Conservation (phyloP, 2,329 filamentous ascomycete species). For the Macrophomina tecta region DNA sequence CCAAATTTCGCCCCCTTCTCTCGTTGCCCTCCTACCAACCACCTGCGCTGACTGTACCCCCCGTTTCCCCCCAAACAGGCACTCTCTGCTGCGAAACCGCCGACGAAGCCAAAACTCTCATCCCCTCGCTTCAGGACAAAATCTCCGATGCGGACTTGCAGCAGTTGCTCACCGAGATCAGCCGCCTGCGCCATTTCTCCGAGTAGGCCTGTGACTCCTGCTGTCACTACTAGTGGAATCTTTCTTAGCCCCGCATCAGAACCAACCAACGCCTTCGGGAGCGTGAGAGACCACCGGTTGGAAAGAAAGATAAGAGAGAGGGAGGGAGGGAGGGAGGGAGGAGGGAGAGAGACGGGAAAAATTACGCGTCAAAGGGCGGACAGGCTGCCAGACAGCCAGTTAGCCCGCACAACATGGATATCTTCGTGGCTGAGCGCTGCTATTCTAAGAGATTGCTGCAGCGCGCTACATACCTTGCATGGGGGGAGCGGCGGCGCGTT, state of each 20-base stretch:
- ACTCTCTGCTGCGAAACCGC: constrained; percentile 90
- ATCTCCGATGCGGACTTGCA: constrained; percentile 89
- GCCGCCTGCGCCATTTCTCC: constrained; percentile 68
- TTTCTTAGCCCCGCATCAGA: no score
- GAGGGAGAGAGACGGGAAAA: no score
- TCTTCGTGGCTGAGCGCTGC: constrained; percentile 11
- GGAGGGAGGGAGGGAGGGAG: no score
- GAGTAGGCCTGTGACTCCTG: background rate
- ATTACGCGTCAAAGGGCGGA: no score
- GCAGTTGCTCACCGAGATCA: constrained; percentile 87
- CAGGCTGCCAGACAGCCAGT: no score
- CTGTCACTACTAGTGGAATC: no score
- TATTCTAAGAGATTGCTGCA: constrained; percentile 13
- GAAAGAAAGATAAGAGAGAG: no score
- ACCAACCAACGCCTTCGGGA: no score
- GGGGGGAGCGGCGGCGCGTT: no score
- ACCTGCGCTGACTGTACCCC: constrained; percentile 29
- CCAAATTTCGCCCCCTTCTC: no score
- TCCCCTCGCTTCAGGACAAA: constrained; percentile 87
- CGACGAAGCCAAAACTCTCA: constrained; percentile 95
- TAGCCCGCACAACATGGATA: background rate
- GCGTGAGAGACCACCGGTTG: no score
- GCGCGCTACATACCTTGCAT: background rate
- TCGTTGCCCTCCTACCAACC: background rate
- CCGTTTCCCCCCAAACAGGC: constrained; percentile 57